Evolutionary conservation across 768 basidiomycete species (phyloP).

Genomic region (Amanita phalloides): DNA sequence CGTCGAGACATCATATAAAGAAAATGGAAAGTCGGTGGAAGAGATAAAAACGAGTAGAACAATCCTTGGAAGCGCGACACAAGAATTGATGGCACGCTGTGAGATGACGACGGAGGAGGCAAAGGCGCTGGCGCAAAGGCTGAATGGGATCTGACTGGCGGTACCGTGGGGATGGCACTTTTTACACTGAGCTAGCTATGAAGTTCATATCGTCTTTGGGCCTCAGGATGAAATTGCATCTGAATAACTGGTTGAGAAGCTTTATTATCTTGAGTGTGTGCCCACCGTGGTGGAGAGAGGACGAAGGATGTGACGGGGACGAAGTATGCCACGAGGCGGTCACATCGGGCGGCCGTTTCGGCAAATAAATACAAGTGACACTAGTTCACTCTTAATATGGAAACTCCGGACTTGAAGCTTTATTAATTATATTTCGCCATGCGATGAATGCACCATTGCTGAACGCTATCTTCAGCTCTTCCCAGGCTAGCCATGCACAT

Average conservation of each 20-base stretch:
- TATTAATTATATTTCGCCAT: background rate
- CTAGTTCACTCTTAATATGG: too few species aligned
- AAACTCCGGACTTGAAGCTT: too few species aligned
- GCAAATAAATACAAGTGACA: too few species aligned
- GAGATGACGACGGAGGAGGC: slow-evolving; percentile 8
- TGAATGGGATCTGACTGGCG: background rate
- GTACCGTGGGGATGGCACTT: background rate
- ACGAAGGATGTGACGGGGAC: too few species aligned
- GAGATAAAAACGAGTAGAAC: slow-evolving; percentile 6
- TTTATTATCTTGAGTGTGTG: too few species aligned
- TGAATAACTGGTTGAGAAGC: too few species aligned
- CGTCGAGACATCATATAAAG: slow-evolving; percentile 8
- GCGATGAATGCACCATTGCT: background rate
- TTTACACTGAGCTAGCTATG: too few species aligned
- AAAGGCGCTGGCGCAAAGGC: background rate
- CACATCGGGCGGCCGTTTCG: too few species aligned
- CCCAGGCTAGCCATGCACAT: background rate
- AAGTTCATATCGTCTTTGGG: too few species aligned
- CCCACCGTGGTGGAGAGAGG: too few species aligned
- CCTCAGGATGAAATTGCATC: too few species aligned
- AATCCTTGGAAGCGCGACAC: slow-evolving; percentile 5
- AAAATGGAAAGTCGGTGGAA: background rate
- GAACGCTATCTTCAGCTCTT: background rate
- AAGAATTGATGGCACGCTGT: slow-evolving; percentile 8
- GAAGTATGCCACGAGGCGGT: too few species aligned